A percentile compares a stretch with the other conserved stretches of the same genome.
phyloP scores from a whole-genome alignment of 352 stramenopile genomes.

The Globisporangium nodosum region DNA sequence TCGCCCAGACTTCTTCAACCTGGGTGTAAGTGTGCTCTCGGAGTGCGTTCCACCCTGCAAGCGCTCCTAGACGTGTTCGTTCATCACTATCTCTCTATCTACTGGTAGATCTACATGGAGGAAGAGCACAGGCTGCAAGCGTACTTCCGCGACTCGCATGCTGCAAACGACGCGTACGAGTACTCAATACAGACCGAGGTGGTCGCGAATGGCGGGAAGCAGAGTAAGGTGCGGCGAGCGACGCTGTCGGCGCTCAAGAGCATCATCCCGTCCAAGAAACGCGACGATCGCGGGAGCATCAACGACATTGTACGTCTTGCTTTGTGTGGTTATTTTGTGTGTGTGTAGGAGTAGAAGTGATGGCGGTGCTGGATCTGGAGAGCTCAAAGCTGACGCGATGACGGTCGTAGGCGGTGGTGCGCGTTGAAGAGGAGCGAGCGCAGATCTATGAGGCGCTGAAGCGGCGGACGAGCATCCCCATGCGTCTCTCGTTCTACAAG shows the following conservation, averaged over 20 bases:
- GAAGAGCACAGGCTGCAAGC: conserved; percentile 47
- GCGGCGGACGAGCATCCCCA: conserved; percentile 26
- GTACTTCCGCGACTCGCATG: conserved; percentile 29
- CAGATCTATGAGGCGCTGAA: conserved; percentile 61
- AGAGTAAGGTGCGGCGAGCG: conserved; percentile 12
- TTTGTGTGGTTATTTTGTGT: background rate
- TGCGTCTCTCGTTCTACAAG: conserved; percentile 53
- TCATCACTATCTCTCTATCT: background rate
- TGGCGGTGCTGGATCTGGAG: background rate
- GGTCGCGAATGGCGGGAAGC: conserved; percentile 14
- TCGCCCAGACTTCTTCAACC: conserved; percentile 63
- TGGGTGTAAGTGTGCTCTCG: conserved; percentile 36
- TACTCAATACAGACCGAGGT: conserved; percentile 26
- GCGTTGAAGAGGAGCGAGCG: conserved; percentile 45
- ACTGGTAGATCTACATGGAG: conserved; percentile 49
- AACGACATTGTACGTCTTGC: conserved; percentile 23
- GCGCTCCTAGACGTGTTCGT: background rate
- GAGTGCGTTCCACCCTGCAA: background rate
- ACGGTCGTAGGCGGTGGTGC: conserved; percentile 33
- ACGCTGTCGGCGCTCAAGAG: conserved; percentile 19
- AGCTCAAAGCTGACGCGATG: background rate
- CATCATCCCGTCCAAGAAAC: conserved; percentile 23
- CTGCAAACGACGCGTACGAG: conserved; percentile 33
- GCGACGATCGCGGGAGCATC: conserved; percentile 17
- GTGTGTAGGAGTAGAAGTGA: background rate